Conservation (phyloP, 768 basidiomycete genomes). For the Sarcodon sp. region DNA sequence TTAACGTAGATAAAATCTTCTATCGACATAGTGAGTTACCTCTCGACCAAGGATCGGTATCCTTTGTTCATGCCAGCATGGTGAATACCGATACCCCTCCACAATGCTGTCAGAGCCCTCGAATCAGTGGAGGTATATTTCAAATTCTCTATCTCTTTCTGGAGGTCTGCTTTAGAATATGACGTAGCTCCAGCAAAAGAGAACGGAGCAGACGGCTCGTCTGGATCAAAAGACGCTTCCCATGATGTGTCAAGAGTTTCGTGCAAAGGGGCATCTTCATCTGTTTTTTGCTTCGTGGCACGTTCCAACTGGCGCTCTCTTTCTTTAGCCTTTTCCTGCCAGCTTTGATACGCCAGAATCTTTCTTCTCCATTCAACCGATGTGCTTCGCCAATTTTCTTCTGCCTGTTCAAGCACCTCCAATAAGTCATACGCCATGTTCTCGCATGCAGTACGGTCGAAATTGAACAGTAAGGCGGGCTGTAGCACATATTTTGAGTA, state of each 20-base stretch:
- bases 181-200: slow-evolving; percentile 37
- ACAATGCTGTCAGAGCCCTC: slow-evolving; percentile 37
- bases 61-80: slow-evolving; percentile 57
- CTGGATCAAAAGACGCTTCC: slow-evolving; percentile 45
- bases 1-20: background rate
- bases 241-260: slow-evolving; percentile 19
- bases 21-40: slow-evolving; percentile 15
- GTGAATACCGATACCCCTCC: slow-evolving; percentile 55
- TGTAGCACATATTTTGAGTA: slow-evolving; percentile 8
- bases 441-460: slow-evolving; percentile 50
- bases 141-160: slow-evolving; percentile 31
- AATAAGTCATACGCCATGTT: slow-evolving; percentile 29
- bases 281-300: slow-evolving; percentile 24
- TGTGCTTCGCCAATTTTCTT: slow-evolving; percentile 33
- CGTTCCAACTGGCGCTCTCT: slow-evolving; percentile 31
- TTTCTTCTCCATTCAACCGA: slow-evolving; percentile 38
- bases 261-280: slow-evolving; percentile 14
- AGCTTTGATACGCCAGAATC: slow-evolving; percentile 35
- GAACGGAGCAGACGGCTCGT: slow-evolving; percentile 44
- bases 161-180: slow-evolving; percentile 34
- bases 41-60: slow-evolving; percentile 47
- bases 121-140: slow-evolving; percentile 18
- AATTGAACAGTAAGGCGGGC: slow-evolving; percentile 60
- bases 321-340: slow-evolving; percentile 32
- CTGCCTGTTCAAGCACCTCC: slow-evolving; percentile 24